A percentile compares a stretch with the other conserved stretches of the same genome.
phyloP scores from a whole-genome alignment of 2,329 filamentous ascomycete genomes.

The Exutisphaerella laricina region DNA sequence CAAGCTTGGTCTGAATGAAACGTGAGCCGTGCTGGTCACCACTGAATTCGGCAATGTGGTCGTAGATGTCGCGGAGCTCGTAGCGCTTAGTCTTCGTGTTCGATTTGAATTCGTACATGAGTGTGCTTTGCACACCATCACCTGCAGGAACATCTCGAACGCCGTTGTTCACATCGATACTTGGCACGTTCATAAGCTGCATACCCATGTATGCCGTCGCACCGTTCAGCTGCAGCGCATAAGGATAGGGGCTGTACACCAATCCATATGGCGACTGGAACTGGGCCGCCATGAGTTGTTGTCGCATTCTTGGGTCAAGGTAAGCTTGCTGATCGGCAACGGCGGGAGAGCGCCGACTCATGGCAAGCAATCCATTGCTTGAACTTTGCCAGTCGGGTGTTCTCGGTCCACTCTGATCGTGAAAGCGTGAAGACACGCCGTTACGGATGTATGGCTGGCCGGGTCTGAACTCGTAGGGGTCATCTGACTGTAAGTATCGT shows the following conservation, averaged over 20 bases:
- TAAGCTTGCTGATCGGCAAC: conserved; percentile 36
- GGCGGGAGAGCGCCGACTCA: conserved; percentile 14
- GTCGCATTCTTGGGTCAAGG: conserved; percentile 35
- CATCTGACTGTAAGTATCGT: conserved; percentile 17
- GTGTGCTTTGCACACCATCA: conserved; percentile 60
- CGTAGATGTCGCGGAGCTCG: conserved; percentile 83
- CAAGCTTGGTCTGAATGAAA: conserved; percentile 90
- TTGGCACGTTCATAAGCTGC: conserved; percentile 34
- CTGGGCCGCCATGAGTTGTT: conserved; percentile 35
- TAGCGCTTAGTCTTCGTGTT: conserved; percentile 68
- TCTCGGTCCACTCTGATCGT: conserved; percentile 39
- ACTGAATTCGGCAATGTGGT: conserved; percentile 85
- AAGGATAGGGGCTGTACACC: conserved; percentile 32
- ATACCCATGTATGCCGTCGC: conserved; percentile 33
- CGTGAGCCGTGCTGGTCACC: conserved; percentile 93
- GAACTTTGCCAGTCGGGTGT: conserved; percentile 42
- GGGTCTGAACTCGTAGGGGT: conserved; percentile 17
- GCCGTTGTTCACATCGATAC: conserved; percentile 36
- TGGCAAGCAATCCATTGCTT: conserved; percentile 8
- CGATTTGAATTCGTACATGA: conserved; percentile 74
- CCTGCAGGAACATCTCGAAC: conserved; percentile 54
- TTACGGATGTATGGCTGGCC: conserved; percentile 35
- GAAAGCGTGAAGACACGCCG: conserved; percentile 34
- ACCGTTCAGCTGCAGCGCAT: conserved; percentile 34
- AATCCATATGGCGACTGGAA: conserved; percentile 30